phyloP scores from a whole-genome alignment of 176 grass and related monocot species.

The Rhipidocladum racemiflorum region DNA sequence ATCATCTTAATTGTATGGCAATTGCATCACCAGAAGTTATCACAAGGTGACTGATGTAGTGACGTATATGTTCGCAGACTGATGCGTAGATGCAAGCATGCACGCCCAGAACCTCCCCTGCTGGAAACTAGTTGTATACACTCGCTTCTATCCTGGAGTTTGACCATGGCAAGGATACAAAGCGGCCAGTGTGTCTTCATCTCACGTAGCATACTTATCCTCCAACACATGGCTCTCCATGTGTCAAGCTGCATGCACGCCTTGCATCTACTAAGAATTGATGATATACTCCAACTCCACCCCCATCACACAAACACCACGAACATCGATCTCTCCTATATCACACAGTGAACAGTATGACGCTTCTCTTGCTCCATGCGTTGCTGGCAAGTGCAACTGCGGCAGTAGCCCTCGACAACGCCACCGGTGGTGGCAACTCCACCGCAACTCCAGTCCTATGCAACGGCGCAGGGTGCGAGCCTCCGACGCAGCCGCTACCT shows the following conservation, averaged over 20 bases:
- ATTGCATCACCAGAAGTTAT: neutral
- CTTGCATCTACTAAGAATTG: neutral
- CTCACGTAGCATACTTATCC: neutral
- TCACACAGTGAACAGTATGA: neutral
- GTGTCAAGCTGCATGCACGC: constrained; percentile 41
- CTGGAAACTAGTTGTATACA: neutral
- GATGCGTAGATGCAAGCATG: too few relatives aligned
- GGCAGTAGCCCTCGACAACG: neutral
- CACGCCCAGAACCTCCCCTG: neutral
- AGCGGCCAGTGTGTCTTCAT: constrained; percentile 28
- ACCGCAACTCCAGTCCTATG: neutral
- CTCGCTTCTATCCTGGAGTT: neutral
- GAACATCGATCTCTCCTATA: neutral
- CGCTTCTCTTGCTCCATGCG: constrained; percentile 7
- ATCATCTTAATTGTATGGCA: neutral
- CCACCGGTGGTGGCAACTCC: neutral
- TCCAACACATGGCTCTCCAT: constrained; percentile 35
- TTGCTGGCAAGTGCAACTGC: neutral
- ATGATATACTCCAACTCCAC: constrained; percentile 12
- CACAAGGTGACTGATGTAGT: neutral
- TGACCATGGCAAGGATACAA: neutral
- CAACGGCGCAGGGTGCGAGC: constrained; percentile 26
- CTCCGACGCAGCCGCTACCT: constrained; percentile 19
- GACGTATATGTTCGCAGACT: too few relatives aligned
- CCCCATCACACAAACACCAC: neutral